These are phyloP conservation scores for Nitzschia sp. DNA, from an alignment of 108 stramenopile genomes.

Conservation along the genomic window DNA sequence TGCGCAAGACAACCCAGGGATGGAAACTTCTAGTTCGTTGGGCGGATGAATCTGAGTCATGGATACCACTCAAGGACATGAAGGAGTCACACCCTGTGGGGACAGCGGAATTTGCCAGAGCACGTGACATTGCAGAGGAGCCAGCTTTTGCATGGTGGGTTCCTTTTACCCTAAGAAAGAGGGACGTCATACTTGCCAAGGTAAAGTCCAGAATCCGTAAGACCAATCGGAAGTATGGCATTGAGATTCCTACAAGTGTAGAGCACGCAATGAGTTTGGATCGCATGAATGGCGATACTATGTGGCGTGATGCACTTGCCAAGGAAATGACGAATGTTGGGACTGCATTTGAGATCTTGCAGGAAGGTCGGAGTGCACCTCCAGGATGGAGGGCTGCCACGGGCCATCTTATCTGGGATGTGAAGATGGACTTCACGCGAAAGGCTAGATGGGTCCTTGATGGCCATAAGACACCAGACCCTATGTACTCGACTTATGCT, in stretches of 20 bases:
- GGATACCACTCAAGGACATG: slow-evolving; percentile 35
- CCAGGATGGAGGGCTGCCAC: slow-evolving; percentile 28
- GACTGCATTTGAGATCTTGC: slow-evolving; percentile 40
- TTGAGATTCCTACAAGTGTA: slow-evolving; percentile 44
- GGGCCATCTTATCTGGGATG: slow-evolving; percentile 51
- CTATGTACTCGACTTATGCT: slow-evolving; percentile 29
- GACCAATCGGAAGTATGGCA: slow-evolving; percentile 49
- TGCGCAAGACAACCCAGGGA: slow-evolving; percentile 49
- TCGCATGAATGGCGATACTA: slow-evolving; percentile 37
- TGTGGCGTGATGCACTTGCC: slow-evolving; percentile 42
- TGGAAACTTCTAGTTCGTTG: slow-evolving; percentile 49
- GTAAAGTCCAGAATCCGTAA: slow-evolving; percentile 12
- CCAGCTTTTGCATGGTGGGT: slow-evolving; percentile 66
- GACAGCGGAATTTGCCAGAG: slow-evolving; percentile 38
- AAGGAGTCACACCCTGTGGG: slow-evolving; percentile 43
- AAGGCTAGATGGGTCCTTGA: slow-evolving; percentile 44
- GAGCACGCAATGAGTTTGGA: slow-evolving; percentile 51
- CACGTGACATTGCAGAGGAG: slow-evolving; percentile 24
- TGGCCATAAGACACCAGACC: slow-evolving; percentile 33
- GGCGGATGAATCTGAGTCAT: slow-evolving; percentile 34
- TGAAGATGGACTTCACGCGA: slow-evolving; percentile 46
- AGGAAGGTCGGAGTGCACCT: slow-evolving; percentile 23
- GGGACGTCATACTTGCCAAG: slow-evolving; percentile 24
- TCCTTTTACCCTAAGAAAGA: too few relatives aligned
- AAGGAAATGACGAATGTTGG: slow-evolving; percentile 53